Evolutionary conservation across 2,329 filamentous ascomycete species (phyloP).

Genomic region (Clarireedia hainanense): DNA sequence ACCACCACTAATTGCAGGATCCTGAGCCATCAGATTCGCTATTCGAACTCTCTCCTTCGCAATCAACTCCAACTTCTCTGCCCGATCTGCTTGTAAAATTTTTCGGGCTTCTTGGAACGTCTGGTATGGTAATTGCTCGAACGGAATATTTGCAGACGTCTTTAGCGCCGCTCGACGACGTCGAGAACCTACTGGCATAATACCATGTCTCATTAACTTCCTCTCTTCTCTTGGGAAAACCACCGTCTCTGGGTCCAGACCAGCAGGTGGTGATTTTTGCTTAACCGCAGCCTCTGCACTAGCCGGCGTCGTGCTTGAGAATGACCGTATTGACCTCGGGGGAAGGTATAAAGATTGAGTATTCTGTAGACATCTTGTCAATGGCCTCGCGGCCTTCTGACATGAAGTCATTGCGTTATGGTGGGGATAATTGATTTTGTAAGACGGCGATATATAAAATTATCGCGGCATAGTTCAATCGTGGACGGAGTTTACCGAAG

Average conservation of each 20-base stretch:
- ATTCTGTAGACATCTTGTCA: conserved; percentile 45
- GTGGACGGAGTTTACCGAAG: conserved; percentile 17
- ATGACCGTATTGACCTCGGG: conserved; percentile 21
- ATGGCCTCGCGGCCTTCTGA: conserved; percentile 49
- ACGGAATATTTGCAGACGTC: conserved; percentile 60
- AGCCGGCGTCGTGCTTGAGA: conserved; percentile 31
- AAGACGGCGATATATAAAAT: conserved; percentile 17
- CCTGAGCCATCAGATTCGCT: conserved; percentile 52
- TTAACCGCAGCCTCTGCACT: conserved; percentile 29
- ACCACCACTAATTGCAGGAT: conserved; percentile 51
- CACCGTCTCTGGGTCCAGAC: conserved; percentile 62
- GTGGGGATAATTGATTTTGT: conserved; percentile 12
- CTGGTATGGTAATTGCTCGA: conserved; percentile 93
- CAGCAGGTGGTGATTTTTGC: conserved; percentile 28
- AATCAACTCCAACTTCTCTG: conserved; percentile 72
- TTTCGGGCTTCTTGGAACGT: conserved; percentile 95
- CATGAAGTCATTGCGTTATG: conserved; percentile 46
- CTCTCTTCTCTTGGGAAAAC: conserved; percentile 56
- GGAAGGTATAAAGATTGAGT: conserved; percentile 24
- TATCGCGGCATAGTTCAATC: conserved; percentile 14
- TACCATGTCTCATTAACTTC: conserved; percentile 58
- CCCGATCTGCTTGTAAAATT: conserved; percentile 69
- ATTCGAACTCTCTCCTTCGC: conserved; percentile 60
- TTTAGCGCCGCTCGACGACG: conserved; percentile 70
- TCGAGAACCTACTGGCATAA: conserved; percentile 72